Evolutionary conservation across 352 stramenopile species (phyloP).

Genomic region (Pythium apleroticum): DNA sequence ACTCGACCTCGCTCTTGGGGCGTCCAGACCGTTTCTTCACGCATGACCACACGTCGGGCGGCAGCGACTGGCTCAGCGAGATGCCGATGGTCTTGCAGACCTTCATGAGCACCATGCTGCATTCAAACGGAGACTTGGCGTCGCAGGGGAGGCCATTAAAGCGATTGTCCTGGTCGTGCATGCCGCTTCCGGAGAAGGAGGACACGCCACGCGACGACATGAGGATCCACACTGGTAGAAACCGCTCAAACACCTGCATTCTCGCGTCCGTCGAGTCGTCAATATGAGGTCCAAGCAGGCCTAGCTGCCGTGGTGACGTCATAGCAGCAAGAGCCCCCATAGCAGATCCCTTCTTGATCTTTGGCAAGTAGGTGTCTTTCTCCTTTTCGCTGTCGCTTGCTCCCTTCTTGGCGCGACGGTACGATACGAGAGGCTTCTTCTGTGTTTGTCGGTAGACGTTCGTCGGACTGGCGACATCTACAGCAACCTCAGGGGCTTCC

Average conservation of each 20-base stretch:
- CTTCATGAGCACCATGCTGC: conserved; percentile 55
- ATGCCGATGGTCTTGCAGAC: conserved; percentile 59
- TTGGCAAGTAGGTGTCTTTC: conserved; percentile 2
- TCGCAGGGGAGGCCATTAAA: not conserved
- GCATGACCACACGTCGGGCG: conserved; percentile 15
- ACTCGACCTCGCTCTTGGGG: conserved; percentile 35
- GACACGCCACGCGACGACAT: conserved; percentile 28
- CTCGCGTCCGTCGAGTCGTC: conserved; percentile 32
- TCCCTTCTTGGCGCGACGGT: not conserved
- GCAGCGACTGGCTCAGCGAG: conserved; percentile 22
- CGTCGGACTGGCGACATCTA: not conserved
- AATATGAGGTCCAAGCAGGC: conserved; percentile 41
- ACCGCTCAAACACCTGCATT: conserved; percentile 32
- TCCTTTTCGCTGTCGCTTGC: conserved; percentile 2
- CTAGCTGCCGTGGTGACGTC: not conserved
- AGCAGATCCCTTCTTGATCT: conserved; percentile 7
- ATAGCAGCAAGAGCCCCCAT: not conserved
- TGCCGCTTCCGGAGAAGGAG: not conserved
- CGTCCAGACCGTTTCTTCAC: not conserved
- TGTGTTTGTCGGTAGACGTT: not conserved
- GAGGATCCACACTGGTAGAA: conserved; percentile 45
- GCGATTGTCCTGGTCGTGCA: not conserved
- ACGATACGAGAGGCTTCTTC: conserved; percentile 15
- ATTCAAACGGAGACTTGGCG: conserved; percentile 50
- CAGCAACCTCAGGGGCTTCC: conserved; percentile 1